phyloP scores from a whole-genome alignment of 495 filamentous ascomycete species.

The Tuber microsphaerosporum region DNA sequence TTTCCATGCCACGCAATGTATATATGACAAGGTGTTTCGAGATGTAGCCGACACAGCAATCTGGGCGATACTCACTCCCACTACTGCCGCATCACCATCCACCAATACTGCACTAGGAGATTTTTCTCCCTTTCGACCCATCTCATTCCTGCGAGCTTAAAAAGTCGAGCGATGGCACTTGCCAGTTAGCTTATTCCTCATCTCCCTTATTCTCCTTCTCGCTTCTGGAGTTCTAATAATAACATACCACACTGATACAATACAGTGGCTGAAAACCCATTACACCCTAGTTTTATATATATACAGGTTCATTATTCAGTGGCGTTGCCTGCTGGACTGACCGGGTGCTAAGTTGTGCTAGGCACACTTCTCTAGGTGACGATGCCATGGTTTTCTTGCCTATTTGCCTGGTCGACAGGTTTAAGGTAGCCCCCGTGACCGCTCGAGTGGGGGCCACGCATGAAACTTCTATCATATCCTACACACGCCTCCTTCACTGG shows the following conservation, averaged over 20 bases:
- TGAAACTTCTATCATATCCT: not conserved
- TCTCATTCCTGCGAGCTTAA: too few species aligned
- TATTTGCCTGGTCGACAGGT: not conserved
- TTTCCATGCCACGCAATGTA: not conserved
- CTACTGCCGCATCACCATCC: not conserved
- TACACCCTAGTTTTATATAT: not conserved
- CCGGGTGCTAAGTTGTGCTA: not conserved
- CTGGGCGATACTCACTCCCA: not conserved
- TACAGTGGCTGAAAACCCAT: not conserved
- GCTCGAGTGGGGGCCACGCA: not conserved
- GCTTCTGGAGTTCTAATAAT: not conserved
- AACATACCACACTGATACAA: not conserved
- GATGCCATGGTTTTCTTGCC: not conserved
- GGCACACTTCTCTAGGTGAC: not conserved
- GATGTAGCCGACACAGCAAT: not conserved
- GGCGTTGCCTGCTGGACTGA: not conserved
- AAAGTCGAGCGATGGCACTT: not conserved
- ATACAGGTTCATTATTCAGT: not conserved
- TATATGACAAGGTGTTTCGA: not conserved
- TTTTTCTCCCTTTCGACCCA: not conserved
- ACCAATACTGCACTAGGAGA: not conserved
- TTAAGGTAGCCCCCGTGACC: not conserved
- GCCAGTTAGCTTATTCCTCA: not conserved
- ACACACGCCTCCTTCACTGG: not conserved
- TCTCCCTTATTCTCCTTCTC: not conserved